Base-by-base conservation (phyloP, 2,329 filamentous ascomycete genomes). In the Cytospora paraplurivora region DNA sequence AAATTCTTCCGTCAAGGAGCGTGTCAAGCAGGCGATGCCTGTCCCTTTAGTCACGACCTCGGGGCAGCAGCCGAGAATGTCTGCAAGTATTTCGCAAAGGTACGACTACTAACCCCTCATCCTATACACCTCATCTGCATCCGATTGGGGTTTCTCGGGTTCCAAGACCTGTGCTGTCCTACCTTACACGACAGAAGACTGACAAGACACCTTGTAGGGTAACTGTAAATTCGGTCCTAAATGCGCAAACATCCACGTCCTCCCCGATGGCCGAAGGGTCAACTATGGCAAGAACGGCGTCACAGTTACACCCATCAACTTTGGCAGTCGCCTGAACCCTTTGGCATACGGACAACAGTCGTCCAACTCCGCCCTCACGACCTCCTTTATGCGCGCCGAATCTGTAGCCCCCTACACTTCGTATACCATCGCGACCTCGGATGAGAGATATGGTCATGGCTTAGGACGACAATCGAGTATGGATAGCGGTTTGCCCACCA, bases 1-100 rank as follows among this genome's bases (percentile, higher is more conserved):
- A 98, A 98, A 83, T 99, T 99, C 89, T 99, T 95, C 78, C 89
- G 93, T 60, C 92, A 97, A 80, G 93, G 94, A 75, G 88, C 92
- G 72, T 99, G 95, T 77, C 94, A 98, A 83, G 95, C 95, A 63
- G 95, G 95, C 71, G 91, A 91, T 75, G 92, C 93, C 69, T 99
- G 95, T 80, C 95, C 95, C 49, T 99, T 98, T 78, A 92, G 93
- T 71, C 95, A 99, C 79, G 94, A 96, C 68, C 88, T 95, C 68
- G 91, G 95, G 74, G 85, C 88, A 35, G 87, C 93, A 49, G 86
- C 90, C 58, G 92, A 97, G 75, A 93, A 91, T 67, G 88, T 96
- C 68, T 99, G 95, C 88, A 99, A 98, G 79, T 99, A 98, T 80
- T 99, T 98, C 76, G 91, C 93, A 73, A 99, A 98, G 89, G 93